Evolutionary conservation across 2,329 filamentous ascomycete species (phyloP).

Genomic region (Malbranchea zuffiana): DNA sequence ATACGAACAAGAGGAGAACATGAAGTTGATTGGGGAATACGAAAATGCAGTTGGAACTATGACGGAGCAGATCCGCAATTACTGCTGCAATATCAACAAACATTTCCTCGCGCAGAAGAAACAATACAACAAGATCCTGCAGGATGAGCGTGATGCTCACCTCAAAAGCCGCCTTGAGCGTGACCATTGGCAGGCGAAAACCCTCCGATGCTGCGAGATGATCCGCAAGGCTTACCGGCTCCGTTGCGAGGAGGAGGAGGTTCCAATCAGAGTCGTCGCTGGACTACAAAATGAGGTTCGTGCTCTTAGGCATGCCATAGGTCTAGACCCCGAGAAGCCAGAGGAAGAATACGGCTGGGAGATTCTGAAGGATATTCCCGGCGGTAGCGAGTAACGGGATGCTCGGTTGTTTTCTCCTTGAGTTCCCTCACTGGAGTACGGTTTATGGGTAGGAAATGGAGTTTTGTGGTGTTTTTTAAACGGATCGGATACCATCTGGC

Average conservation of each 20-base stretch:
- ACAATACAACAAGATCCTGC: slow-evolving; percentile 41
- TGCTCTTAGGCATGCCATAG: slow-evolving; percentile 37
- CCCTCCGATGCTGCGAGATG: slow-evolving; percentile 39
- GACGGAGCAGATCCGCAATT: slow-evolving; percentile 42
- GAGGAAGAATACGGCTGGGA: slow-evolving; percentile 42
- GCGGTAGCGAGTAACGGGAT: slow-evolving; percentile 10
- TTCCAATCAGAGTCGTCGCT: slow-evolving; percentile 34
- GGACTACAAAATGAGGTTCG: slow-evolving; percentile 41
- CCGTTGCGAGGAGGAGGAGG: slow-evolving; percentile 39
- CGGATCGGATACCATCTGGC: too few relatives aligned
- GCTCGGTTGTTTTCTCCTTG: background rate
- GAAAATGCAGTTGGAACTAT: slow-evolving; percentile 38
- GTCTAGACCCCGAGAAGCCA: slow-evolving; percentile 38
- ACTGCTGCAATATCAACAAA: slow-evolving; percentile 40
- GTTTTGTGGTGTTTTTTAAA: too few relatives aligned
- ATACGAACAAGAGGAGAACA: slow-evolving; percentile 39
- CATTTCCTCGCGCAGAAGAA: slow-evolving; percentile 37
- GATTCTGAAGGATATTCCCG: slow-evolving; percentile 32
- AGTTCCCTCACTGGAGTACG: too few relatives aligned
- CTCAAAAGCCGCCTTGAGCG: slow-evolving; percentile 39
- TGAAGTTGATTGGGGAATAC: slow-evolving; percentile 39
- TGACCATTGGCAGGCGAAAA: slow-evolving; percentile 40
- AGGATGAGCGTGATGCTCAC: slow-evolving; percentile 41
- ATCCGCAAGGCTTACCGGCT: slow-evolving; percentile 38
- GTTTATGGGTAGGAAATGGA: background rate